Evolutionary conservation across 164 flowering plant species (phyloP).

Genomic region (Tinospora cordifolia): DNA sequence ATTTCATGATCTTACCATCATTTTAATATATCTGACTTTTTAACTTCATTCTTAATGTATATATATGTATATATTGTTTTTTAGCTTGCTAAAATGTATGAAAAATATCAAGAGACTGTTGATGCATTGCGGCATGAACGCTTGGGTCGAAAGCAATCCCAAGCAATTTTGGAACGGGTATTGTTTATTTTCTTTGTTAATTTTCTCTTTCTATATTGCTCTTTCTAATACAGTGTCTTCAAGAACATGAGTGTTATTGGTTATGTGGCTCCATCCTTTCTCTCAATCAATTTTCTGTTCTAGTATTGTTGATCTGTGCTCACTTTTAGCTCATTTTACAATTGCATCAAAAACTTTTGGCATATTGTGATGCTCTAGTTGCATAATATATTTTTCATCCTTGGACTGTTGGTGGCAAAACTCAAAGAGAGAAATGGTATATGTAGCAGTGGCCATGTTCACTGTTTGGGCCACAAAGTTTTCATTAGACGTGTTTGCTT

Average conservation of each 20-base stretch:
- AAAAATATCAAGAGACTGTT: slow-evolving; percentile 89
- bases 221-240: background rate
- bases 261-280: background rate
- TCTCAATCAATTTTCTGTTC: no score
- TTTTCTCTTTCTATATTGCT: background rate
- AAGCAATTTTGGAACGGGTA: slow-evolving; percentile 75
- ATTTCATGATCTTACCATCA: background rate
- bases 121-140: slow-evolving; percentile 92
- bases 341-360: no score
- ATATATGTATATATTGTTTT: slow-evolving; percentile 2
- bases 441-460: no score
- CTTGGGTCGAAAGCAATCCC: slow-evolving; percentile 71
- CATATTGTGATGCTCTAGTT: no score
- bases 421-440: no score
- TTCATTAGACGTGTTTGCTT: no score
- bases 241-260: background rate
- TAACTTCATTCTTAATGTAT: background rate
- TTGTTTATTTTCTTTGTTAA: background rate
- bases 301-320: no score
- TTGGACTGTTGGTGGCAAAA: no score
- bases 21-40: background rate
- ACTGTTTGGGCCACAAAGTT: no score
- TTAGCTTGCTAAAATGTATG: slow-evolving; percentile 87
- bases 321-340: no score
- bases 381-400: no score